A percentile compares a stretch with the other conserved stretches of the same genome.
phyloP scores from a whole-genome alignment of 148 eudicot species.

The Amaranthus hypochondriacus region DNA sequence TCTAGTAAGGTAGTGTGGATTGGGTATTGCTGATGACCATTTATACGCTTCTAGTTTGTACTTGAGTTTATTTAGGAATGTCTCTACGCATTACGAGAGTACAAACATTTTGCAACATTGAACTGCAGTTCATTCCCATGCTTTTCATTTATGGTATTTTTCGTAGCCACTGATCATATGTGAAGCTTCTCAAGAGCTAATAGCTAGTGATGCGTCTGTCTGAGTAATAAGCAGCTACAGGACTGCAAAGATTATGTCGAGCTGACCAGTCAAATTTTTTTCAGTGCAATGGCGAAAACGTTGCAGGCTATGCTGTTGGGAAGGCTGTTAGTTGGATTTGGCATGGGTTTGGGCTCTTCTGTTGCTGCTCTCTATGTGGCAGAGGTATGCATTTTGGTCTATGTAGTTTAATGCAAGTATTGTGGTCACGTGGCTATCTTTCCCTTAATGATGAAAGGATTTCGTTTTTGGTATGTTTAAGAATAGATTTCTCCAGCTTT shows the following conservation, averaged over 20 bases:
- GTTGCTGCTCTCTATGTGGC: constrained; percentile 88
- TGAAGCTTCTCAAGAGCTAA: neutral
- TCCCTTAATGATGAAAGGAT: neutral
- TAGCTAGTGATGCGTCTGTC: constrained; percentile 1
- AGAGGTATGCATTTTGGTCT: constrained; percentile 51
- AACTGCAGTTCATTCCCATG: neutral
- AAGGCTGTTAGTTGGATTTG: constrained; percentile 78
- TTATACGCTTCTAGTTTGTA: neutral
- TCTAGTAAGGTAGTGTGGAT: neutral
- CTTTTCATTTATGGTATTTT: neutral
- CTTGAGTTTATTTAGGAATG: neutral
- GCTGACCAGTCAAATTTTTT: constrained; percentile 22
- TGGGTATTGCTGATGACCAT: neutral
- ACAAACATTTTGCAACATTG: neutral
- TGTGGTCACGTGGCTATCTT: neutral
- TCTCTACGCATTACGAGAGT: neutral
- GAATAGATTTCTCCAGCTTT: constrained; percentile 87
- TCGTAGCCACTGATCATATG: neutral
- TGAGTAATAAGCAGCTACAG: constrained; percentile 7
- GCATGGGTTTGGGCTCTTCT: constrained; percentile 90
- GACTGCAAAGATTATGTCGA: neutral
- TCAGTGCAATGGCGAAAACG: constrained; percentile 68
- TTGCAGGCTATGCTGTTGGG: constrained; percentile 87
- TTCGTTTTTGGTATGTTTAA: constrained; percentile 7
- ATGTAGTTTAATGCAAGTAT: neutral